Evolutionary conservation across 352 stramenopile genomes (phyloP).

Genomic region (Aphanomyces astaci): DNA sequence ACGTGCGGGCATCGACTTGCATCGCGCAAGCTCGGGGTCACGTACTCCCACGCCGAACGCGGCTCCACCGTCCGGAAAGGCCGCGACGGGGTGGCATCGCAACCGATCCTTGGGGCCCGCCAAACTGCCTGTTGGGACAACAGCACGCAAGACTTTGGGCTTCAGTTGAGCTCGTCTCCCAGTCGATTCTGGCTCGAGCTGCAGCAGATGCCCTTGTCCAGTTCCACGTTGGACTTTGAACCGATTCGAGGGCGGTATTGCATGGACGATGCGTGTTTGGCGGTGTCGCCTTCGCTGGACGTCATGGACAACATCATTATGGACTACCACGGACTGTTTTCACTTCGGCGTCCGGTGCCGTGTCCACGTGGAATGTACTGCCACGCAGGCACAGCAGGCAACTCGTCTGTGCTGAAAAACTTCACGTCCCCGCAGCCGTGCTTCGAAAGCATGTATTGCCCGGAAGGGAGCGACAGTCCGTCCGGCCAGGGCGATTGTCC

Average conservation of each 20-base stretch:
- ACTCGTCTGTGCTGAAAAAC: conserved; percentile 75
- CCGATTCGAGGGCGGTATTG: conserved; percentile 91
- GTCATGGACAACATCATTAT: conserved; percentile 68
- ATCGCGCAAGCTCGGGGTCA: conserved; percentile 38
- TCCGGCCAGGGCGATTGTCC: conserved; percentile 79
- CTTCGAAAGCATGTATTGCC: conserved; percentile 87
- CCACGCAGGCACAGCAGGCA: conserved; percentile 77
- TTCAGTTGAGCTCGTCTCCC: conserved; percentile 81
- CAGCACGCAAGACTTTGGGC: conserved; percentile 89
- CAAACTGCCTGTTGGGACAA: conserved; percentile 92
- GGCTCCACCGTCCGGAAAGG: conserved; percentile 38
- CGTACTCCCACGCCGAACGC: conserved; percentile 31
- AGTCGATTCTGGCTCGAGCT: conserved; percentile 92
- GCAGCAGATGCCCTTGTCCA: conserved; percentile 82
- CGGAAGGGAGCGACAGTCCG: conserved; percentile 78
- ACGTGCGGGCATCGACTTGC: conserved; percentile 56
- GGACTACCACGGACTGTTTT: conserved; percentile 77
- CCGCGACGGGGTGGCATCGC: conserved; percentile 21
- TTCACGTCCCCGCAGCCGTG: conserved; percentile 82
- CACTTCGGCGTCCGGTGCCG: conserved; percentile 70
- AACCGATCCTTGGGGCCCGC: conserved; percentile 54
- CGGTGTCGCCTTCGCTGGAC: conserved; percentile 67
- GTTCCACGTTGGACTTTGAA: conserved; percentile 47
- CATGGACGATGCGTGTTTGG: conserved; percentile 87
- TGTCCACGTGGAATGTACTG: conserved; percentile 87